Conservation (phyloP, 2,329 filamentous ascomycete genomes). For the Talaromyces sp. region DNA sequence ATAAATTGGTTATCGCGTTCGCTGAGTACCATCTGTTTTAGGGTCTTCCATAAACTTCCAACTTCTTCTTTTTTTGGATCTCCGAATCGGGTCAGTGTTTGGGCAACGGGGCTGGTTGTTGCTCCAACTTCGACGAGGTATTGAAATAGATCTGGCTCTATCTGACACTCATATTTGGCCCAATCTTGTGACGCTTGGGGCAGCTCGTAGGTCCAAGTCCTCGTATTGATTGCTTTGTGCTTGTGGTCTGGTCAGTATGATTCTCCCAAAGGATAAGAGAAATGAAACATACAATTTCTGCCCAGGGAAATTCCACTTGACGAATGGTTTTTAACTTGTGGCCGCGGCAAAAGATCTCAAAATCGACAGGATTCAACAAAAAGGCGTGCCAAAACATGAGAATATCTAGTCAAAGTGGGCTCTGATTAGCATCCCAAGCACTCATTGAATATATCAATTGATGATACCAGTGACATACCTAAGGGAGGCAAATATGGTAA, state of each 20-base stretch:
- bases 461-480: not conserved
- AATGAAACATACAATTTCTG: conserved; percentile 11
- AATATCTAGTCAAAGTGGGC: conserved; percentile 22
- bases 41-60: conserved; percentile 1
- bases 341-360: conserved; percentile 14
- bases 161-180: conserved; percentile 10
- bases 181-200: not conserved
- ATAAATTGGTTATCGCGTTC: not conserved
- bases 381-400: conserved; percentile 37
- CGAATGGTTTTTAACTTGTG: not conserved
- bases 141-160: conserved; percentile 14
- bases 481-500: conserved; percentile 9
- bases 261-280: not conserved
- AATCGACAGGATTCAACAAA: conserved; percentile 31
- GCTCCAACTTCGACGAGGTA: not conserved
- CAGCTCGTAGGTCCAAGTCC: conserved; percentile 10
- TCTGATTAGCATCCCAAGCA: not conserved
- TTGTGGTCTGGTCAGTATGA: not conserved
- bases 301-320: conserved; percentile 17
- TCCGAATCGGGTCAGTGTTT: not conserved
- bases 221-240: not conserved
- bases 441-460: not conserved
- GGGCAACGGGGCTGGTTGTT: not conserved
- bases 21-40: not conserved
- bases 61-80: conserved; percentile 5